A percentile compares a stretch with the other conserved stretches of the same genome.
These are phyloP conservation scores for Yamadazyma triangularis DNA, from an alignment of 1,139 yeast genomes.

Conservation along the genomic window DNA sequence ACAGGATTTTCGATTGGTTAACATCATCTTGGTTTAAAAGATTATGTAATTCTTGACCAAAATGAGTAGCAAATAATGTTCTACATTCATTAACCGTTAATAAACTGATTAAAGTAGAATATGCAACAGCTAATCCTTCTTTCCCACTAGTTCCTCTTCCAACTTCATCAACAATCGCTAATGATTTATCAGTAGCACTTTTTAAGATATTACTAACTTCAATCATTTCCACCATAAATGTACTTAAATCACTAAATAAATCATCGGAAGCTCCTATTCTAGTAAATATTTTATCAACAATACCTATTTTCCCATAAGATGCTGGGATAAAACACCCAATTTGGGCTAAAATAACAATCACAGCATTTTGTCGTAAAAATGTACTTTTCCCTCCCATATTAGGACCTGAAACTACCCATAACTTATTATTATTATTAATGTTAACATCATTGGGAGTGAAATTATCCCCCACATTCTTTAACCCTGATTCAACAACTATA, in stretches of 20 bases:
- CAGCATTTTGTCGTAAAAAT: conserved; percentile 80
- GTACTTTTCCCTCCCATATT: conserved; percentile 99
- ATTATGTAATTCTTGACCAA: conserved; percentile 61
- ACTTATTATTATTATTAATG: conserved; percentile 17
- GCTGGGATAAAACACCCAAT: conserved; percentile 92
- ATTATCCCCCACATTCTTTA: conserved; percentile 42
- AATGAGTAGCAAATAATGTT: conserved; percentile 90
- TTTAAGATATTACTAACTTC: conserved; percentile 79
- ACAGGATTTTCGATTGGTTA: conserved; percentile 34
- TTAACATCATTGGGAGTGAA: conserved; percentile 64
- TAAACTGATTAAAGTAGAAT: conserved; percentile 65
- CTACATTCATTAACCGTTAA: conserved; percentile 58
- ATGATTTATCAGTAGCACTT: conserved; percentile 69
- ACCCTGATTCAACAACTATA: conserved; percentile 80
- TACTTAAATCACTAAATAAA: conserved; percentile 77
- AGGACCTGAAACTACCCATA: conserved; percentile 89
- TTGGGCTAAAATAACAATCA: conserved; percentile 81
- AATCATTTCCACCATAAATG: conserved; percentile 98
- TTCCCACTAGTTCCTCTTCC: conserved; percentile 91
- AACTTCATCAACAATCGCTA: conserved; percentile 92
- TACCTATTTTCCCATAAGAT: conserved; percentile 59
- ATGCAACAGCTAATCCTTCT: conserved; percentile 91
- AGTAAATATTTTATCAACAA: conserved; percentile 83
- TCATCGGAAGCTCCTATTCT: conserved; percentile 93
- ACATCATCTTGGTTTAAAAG: conserved; percentile 19